These are phyloP conservation scores for Casuarina glauca DNA, from an alignment of 306 rosid species.

Conservation along the genomic window DNA sequence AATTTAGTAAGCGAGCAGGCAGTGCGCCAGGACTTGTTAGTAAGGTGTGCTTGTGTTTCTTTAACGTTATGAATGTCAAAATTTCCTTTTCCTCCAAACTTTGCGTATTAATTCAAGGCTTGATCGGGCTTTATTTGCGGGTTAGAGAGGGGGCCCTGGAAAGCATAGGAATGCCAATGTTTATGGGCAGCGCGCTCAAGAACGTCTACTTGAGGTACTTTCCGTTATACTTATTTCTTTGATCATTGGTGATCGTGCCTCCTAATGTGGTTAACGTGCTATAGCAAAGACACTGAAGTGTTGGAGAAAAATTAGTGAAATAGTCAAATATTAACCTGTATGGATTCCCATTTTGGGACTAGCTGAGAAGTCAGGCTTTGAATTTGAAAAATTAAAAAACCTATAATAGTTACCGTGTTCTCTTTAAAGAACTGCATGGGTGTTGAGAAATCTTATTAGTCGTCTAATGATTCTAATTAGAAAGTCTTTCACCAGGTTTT, in stretches of 20 bases:
- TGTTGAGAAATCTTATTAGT: not conserved
- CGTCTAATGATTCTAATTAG: not conserved
- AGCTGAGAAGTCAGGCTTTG: not conserved
- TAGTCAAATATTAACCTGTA: not conserved
- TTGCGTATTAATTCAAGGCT: conserved; percentile 17
- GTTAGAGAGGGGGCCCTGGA: conserved; percentile 54
- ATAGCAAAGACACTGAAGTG: not conserved
- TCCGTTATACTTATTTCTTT: conserved; percentile 4
- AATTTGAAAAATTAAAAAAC: not conserved
- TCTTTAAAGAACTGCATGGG: not conserved
- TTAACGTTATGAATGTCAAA: conserved; percentile 6
- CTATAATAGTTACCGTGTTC: not conserved
- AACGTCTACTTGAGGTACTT: conserved; percentile 66
- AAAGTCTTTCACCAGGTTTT: not conserved
- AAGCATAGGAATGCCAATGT: conserved; percentile 41
- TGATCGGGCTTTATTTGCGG: conserved; percentile 48
- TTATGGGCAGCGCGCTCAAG: conserved; percentile 52
- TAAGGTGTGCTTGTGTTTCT: conserved; percentile 47
- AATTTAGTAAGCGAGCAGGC: conserved; percentile 43
- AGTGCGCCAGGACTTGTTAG: conserved; percentile 34
- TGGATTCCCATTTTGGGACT: not conserved
- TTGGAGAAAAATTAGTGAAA: no score
- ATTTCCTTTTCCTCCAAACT: conserved; percentile 15
- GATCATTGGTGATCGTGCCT: not conserved
- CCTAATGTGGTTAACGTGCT: not conserved